Evolutionary conservation across 805 yeast genomes (phyloP).

Genomic region (Sungouiozyma ichnusensis): DNA sequence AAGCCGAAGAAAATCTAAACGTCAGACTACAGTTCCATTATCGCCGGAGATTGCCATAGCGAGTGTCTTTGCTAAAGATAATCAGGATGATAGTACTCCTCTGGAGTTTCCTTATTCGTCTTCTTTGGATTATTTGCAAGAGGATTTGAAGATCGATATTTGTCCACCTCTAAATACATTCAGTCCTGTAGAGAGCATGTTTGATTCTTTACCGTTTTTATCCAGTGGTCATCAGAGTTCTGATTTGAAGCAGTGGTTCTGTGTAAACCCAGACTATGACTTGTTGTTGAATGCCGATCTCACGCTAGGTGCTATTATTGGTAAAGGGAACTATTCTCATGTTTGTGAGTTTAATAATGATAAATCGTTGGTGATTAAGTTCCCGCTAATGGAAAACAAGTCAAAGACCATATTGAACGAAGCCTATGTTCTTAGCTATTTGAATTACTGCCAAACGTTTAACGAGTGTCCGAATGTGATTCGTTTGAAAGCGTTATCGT

Average conservation of each 20-base stretch:
- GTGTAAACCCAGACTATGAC: neutral
- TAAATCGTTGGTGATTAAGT: slow-evolving; percentile 8
- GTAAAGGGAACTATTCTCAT: neutral
- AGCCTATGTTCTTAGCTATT: slow-evolving; percentile 6
- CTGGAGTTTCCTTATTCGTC: neutral
- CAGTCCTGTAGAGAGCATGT: neutral
- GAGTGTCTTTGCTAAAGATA: neutral
- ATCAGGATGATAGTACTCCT: neutral
- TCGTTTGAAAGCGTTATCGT: slow-evolving; percentile 3
- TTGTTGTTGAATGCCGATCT: neutral
- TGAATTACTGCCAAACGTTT: neutral
- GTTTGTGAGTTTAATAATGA: neutral
- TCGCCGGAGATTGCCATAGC: neutral
- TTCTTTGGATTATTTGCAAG: neutral
- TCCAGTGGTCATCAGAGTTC: neutral
- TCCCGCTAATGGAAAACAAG: slow-evolving; percentile 9
- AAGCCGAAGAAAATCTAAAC: neutral
- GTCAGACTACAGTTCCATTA: neutral
- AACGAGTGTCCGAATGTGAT: neutral
- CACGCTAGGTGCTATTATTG: neutral
- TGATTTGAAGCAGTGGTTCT: neutral
- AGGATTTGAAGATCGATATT: neutral
- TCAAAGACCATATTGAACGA: slow-evolving; percentile 9
- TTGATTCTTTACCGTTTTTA: neutral
- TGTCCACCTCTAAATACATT: neutral